Base-by-base conservation (phyloP, 2,329 filamentous ascomycete species). In the Calonectria naviculata region DNA sequence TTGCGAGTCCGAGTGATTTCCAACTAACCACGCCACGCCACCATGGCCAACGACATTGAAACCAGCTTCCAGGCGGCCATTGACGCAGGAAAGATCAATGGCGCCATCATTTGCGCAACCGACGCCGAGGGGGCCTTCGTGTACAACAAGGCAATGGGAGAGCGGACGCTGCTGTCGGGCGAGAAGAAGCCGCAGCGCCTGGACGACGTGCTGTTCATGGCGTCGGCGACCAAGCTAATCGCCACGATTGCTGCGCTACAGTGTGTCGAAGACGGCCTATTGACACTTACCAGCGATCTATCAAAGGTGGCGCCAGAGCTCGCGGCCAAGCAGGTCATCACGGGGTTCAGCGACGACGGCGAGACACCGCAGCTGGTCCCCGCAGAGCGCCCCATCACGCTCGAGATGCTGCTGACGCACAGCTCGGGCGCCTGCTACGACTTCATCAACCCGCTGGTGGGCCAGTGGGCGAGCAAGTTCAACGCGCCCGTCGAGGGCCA, bases 161-260 rank as follows among this genome's bases (percentile, higher is more conserved):
- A 83, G 36, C 82, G 85, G n/a, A 85, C 80, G 5, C 77, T 87
- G 2, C 75, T 85, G 0, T 84, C 84, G 0, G 82, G 82, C 4
- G 82, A 86, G 58, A 84, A 83, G 47, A 68, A 68, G 0, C 82
- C 84, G 0, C 81, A 84, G 21, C 75, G 78, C 24, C 71, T 82
- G 1, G 84, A 85, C 67, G 80, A 83, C 47, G 77, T 84, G 10
- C 63, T 84, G 10, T 84, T 71, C 60, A 70, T 85, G 0, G 83
- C 82, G 4, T 85, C 82, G 5, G 81, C 79, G 2, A 84, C 81
- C 31, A 87, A 87, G 70, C 78, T 91, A 3, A 73, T 89, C 65
- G 85, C 89, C 3, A 84, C 85, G 3, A 84, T 91, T 61, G 86
- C 88, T 2, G 84, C 85, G 1, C 75, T 91, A 21, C 87, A 90